Evolutionary conservation across 1,139 yeast species (phyloP).

Genomic region (Geotrichum histeridarum): DNA sequence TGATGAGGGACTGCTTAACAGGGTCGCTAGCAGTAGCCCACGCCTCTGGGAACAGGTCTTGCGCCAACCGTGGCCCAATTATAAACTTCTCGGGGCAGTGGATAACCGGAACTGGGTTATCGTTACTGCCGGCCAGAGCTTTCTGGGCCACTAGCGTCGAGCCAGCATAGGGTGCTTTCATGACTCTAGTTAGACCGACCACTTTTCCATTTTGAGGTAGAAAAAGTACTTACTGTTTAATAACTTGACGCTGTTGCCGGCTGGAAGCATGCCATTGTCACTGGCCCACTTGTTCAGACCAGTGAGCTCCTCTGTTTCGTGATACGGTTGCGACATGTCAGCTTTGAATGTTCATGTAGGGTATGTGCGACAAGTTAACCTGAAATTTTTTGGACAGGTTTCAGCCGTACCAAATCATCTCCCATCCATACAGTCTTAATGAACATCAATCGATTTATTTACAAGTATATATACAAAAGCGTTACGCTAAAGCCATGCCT

Average conservation of each 20-base stretch:
- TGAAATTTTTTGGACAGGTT: too few species aligned
- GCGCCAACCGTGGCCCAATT: constrained; percentile 29
- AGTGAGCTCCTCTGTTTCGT: neutral
- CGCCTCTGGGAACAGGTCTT: constrained; percentile 20
- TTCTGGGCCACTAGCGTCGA: constrained; percentile 25
- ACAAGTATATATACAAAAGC: neutral
- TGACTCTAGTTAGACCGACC: neutral
- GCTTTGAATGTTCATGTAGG: neutral
- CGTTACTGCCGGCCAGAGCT: constrained; percentile 20
- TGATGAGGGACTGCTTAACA: constrained; percentile 24
- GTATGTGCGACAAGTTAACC: neutral
- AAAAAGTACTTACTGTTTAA: neutral
- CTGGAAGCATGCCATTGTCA: constrained; percentile 16
- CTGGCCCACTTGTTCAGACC: constrained; percentile 3
- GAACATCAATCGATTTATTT: neutral
- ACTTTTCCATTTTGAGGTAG: neutral
- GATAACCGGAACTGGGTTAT: constrained; percentile 22
- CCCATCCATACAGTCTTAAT: neutral
- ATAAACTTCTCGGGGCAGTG: constrained; percentile 27
- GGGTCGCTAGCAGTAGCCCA: neutral
- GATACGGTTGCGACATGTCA: too few species aligned
- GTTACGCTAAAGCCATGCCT: constrained; percentile 24
- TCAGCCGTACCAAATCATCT: too few species aligned
- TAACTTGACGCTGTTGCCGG: constrained; percentile 23
- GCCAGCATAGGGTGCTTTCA: constrained; percentile 19